These are phyloP conservation scores for Favolaschia claudopus DNA, from an alignment of 768 basidiomycete genomes.

Conservation along the genomic window DNA sequence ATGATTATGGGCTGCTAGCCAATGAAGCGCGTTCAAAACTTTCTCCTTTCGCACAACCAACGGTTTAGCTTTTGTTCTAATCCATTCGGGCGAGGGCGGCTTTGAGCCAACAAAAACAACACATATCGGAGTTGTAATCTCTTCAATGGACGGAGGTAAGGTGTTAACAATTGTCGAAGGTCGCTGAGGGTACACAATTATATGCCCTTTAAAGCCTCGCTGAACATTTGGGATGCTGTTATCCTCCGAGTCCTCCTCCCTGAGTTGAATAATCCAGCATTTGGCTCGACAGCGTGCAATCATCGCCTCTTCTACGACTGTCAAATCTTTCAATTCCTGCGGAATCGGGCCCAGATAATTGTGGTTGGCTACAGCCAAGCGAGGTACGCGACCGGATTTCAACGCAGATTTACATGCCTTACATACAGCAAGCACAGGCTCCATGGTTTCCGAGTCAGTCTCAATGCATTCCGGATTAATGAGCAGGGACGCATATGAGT, in stretches of 20 bases:
- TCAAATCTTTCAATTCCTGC: slow-evolving; percentile 2
- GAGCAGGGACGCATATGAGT: no score
- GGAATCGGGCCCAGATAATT: slow-evolving; percentile 10
- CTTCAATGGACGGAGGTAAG: slow-evolving; percentile 22
- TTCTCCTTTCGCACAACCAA: not conserved
- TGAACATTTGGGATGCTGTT: slow-evolving; percentile 21
- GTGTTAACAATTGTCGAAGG: not conserved
- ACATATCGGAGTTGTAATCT: slow-evolving; percentile 20
- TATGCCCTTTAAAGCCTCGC: slow-evolving; percentile 1
- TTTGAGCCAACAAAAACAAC: slow-evolving; percentile 20
- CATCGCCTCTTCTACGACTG: slow-evolving; percentile 14
- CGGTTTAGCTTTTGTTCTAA: slow-evolving; percentile 13
- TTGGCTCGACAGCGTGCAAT: slow-evolving; percentile 20
- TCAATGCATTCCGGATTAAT: no score
- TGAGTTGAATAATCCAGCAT: not conserved
- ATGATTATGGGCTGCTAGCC: not conserved
- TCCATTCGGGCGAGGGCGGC: slow-evolving; percentile 12
- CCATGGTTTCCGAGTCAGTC: no score
- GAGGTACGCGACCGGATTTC: no score
- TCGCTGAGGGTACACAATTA: not conserved
- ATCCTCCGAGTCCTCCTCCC: not conserved
- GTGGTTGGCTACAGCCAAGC: slow-evolving; percentile 4
- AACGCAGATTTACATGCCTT: no score
- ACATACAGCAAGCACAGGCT: no score
- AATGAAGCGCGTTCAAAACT: not conserved